Evolutionary conservation across 495 filamentous ascomycete species (phyloP).

Genomic region (Hypoxylon fragiforme): DNA sequence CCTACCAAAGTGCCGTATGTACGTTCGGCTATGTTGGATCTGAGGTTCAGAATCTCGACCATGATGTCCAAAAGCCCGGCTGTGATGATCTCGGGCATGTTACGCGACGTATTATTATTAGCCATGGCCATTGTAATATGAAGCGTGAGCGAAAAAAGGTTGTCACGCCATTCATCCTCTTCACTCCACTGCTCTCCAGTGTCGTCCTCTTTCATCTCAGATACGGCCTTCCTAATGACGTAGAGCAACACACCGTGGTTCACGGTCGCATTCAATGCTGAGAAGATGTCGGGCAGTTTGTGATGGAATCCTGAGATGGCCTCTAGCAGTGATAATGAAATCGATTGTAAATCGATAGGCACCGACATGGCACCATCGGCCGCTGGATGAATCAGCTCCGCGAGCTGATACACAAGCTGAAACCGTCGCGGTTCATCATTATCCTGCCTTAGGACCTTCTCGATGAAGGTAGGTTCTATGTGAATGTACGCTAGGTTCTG

Average conservation of each 20-base stretch:
- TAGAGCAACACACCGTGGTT: slow-evolving; percentile 97
- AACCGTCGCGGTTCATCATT: slow-evolving; percentile 86
- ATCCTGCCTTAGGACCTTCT: slow-evolving; percentile 84
- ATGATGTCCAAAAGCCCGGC: slow-evolving; percentile 87
- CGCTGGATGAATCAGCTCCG: slow-evolving; percentile 80
- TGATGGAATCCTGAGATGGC: slow-evolving; percentile 75
- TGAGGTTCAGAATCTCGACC: slow-evolving; percentile 83
- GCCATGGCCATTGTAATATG: slow-evolving; percentile 72
- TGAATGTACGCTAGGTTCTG: slow-evolving; percentile 92
- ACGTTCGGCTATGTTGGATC: slow-evolving; percentile 79
- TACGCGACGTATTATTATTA: slow-evolving; percentile 62
- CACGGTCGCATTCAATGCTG: slow-evolving; percentile 87
- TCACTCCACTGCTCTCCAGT: slow-evolving; percentile 58
- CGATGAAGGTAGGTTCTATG: slow-evolving; percentile 73
- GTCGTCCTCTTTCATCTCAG: slow-evolving; percentile 69
- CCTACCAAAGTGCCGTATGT: slow-evolving; percentile 77
- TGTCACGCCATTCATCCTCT: slow-evolving; percentile 85
- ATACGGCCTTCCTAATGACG: slow-evolving; percentile 84
- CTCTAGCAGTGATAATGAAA: slow-evolving; percentile 79
- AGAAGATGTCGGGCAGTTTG: slow-evolving; percentile 77
- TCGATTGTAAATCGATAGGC: slow-evolving; percentile 76
- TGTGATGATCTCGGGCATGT: slow-evolving; percentile 66
- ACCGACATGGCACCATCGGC: slow-evolving; percentile 66
- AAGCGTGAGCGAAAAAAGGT: slow-evolving; percentile 77
- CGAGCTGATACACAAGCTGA: slow-evolving; percentile 89